Evolutionary conservation across 2,329 filamentous ascomycete genomes (phyloP), one percentile per base, ranked within the genome.

Genomic region (Ilyonectria destructans): DNA sequence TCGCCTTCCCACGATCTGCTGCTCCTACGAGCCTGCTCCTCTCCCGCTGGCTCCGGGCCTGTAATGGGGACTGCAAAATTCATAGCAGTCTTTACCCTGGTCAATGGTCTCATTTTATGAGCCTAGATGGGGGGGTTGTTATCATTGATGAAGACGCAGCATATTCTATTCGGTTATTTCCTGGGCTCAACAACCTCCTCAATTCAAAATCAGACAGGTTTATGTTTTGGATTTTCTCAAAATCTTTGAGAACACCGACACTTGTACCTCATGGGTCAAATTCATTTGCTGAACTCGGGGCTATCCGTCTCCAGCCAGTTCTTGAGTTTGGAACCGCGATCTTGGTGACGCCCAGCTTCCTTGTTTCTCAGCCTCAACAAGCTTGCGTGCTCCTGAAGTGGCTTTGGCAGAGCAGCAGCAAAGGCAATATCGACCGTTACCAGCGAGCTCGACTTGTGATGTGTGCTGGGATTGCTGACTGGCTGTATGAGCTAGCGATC

Each of bases 91-190:
- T 82, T 13, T 74, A 74, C 1, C 40, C 80, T 6, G 87, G 87
- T 1, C 80, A 85, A 9, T 90, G 88, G 87, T 68, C 76, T 5
- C 78, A 77, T 19, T 89, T 90, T 68, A 33, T 77, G 9, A 77
- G 76, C 19, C 67, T 71, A 3, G 63, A 72, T 0, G 58, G 72
- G 46, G 77, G 80, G 21, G 68, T 74, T 56, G 74, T 87, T 12
- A 83, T 88, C 40, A 75, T 88, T 3, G 85, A 88, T 65, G 84
- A 87, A 73, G 77, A 81, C 13, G 78, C 78, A 5, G 69, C 81
- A 12, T 80, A 77, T 73, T 75, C 76, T 6, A 67, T 86, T 6
- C 78, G 83, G 8, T 77, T 77, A 2, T 81, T 88, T 55, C 83
- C 85, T 1, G 67, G 71, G 0, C 69, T 88, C 10, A 45, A 70